Conservation (phyloP, 192 early-diverging fungal genomes). For the Gonapodya prolifera region DNA sequence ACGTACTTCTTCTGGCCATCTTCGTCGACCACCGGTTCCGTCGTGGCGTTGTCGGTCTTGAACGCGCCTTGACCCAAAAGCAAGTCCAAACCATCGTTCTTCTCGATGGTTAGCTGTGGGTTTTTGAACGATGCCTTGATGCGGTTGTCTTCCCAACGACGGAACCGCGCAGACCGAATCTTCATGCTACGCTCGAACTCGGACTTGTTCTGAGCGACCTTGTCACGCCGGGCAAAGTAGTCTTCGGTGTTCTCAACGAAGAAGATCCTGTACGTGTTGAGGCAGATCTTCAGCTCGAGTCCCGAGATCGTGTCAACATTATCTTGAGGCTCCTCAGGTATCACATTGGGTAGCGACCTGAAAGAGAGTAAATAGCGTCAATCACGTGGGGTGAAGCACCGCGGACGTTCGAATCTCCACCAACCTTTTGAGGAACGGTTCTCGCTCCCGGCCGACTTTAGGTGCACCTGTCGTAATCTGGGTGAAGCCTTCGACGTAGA, state of each 20-base stretch:
- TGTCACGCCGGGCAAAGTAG: too few species aligned
- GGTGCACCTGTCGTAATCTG: slow-evolving; percentile 73
- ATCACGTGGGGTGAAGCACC: not conserved
- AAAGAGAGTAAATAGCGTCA: slow-evolving; percentile 7
- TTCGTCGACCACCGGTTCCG: too few species aligned
- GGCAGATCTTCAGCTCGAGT: slow-evolving; percentile 91
- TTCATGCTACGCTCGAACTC: too few species aligned
- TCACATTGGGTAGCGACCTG: not conserved
- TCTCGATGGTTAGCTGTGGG: too few species aligned
- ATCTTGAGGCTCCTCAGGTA: slow-evolving; percentile 13
- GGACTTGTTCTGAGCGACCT: too few species aligned
- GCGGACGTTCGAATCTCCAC: not conserved
- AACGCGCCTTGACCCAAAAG: too few species aligned
- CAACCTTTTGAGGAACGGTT: slow-evolving; percentile 66
- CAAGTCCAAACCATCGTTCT: too few species aligned
- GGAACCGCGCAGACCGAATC: too few species aligned
- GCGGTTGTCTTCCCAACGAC: too few species aligned
- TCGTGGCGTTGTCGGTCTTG: too few species aligned
- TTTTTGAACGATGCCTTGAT: too few species aligned
- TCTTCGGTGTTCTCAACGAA: slow-evolving; percentile 94
- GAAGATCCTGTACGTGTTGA: slow-evolving; percentile 96
- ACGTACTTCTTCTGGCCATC: too few species aligned
- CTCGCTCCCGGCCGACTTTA: slow-evolving; percentile 22
- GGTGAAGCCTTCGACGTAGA: slow-evolving; percentile 93
- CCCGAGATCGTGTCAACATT: slow-evolving; percentile 59